Evolutionary conservation across 139 green algal genomes (phyloP), one percentile per base, ranked within the genome.

Genomic region (Gonium pectorale): DNA sequence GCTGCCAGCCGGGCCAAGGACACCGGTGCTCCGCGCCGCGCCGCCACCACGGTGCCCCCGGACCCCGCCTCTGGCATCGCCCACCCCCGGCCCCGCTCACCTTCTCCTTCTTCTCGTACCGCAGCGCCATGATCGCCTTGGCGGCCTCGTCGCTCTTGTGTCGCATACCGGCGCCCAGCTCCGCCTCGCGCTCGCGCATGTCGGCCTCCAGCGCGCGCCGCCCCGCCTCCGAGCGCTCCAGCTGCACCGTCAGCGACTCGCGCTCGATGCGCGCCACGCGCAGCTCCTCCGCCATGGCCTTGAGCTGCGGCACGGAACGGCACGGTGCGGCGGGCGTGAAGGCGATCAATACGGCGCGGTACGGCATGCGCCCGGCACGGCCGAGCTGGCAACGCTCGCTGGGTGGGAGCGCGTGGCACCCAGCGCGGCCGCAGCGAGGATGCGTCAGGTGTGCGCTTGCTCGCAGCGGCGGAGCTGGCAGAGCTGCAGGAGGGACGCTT

Each of bases 71-170:
- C n/a, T n/a, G n/a, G n/a, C n/a, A 29, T 9, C 33, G 35, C 63
- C 33, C 63, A n/a, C 63, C 33, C 2, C 33, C 33, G 3, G 2
- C 9, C 33, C 33, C 22, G 11, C 74, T 15, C 41, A 89, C 85
- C 85, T 86, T 89, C 3, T 89, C 79, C 60, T 89, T 86, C 64
- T 84, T 74, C 37, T 89, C 85, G 38, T 85, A 85, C 3, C 79
- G 79, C 79, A 86, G 51, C 9, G 80, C 71, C 21, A 81, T 40
- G 15, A 78, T 54, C 37, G 79, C 67, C 44, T 75, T 72, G 26
- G 59, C 44, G 7, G 86, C 67, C 66, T 90, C 86, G 22, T 90
- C 86, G 33, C 44, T 41, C 38, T 68, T 66, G 2, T 46, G 44
- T 26, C 86, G 80, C 33, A 75, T 62, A 17, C 66, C 60, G 0